Conservation (phyloP, 2,329 filamentous ascomycete species). For the Biscogniauxia marginata region DNA sequence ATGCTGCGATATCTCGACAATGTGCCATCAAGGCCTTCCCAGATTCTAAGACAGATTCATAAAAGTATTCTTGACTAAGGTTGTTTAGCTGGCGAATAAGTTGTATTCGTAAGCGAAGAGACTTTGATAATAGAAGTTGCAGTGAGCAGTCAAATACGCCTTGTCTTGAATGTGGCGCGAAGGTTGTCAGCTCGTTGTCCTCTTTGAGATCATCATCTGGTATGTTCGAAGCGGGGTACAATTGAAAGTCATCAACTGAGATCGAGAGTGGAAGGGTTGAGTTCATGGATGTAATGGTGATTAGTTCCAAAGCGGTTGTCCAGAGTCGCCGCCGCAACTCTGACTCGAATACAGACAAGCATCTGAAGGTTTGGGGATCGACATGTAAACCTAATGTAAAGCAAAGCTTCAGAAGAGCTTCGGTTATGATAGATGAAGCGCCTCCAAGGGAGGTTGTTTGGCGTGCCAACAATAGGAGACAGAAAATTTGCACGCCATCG, state of each 20-base stretch:
- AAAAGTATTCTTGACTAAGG: constrained; percentile 4
- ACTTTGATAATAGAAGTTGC: constrained; percentile 22
- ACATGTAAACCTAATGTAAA: constrained; percentile 33
- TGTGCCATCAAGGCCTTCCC: constrained; percentile 17
- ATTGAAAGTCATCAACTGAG: constrained; percentile 14
- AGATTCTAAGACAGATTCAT: constrained; percentile 15
- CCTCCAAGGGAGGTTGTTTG: constrained; percentile 24
- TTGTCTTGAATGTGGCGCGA: neutral
- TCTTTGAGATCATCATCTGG: constrained; percentile 16
- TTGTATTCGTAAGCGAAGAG: constrained; percentile 19
- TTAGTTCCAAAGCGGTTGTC: constrained; percentile 29
- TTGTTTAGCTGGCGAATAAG: constrained; percentile 23
- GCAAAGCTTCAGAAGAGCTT: constrained; percentile 29
- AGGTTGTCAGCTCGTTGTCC: neutral
- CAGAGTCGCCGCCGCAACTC: constrained; percentile 31
- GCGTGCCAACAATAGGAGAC: constrained; percentile 24
- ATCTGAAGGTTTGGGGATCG: constrained; percentile 21
- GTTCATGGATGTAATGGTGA: constrained; percentile 23
- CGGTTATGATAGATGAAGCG: constrained; percentile 26
- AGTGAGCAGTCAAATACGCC: constrained; percentile 21
- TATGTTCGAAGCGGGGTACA: constrained; percentile 19
- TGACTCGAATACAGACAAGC: constrained; percentile 21
- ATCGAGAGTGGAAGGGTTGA: constrained; percentile 21
- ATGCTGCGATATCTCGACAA: constrained; percentile 21
- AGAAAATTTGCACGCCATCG: constrained; percentile 27